Evolutionary conservation across 805 yeast genomes (phyloP), one percentile per base, ranked within the genome.

Genomic region (Pichia exigua): DNA sequence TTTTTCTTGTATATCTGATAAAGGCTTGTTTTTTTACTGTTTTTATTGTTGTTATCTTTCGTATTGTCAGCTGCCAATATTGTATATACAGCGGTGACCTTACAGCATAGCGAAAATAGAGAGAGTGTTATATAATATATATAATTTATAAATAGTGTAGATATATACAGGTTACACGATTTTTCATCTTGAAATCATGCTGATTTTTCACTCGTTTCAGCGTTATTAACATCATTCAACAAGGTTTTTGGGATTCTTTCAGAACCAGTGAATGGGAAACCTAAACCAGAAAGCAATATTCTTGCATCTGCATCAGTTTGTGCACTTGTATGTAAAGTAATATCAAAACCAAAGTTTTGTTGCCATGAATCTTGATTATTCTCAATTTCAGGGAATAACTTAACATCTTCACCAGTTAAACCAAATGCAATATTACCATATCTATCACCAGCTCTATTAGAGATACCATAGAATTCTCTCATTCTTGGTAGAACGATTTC

Each of bases 401-500:
- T 81, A 48, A 87, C 80, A 61, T 87, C 89, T 49, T 85, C 87
- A 2, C 87, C 81, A 42, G 78, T 79, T 59, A 94, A 69, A 44
- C 97, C 97, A 64, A 94, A 83, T 11, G 94, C 77, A 53, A 95
- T 78, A 66, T 88, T 87, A 53, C 99, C 99, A 61, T 75, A 78
- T 49, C 77, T 75, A 67, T 91, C 97, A 54, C 98, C 99, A 4
- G 90, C 73, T 44, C 77, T 74, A 68, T 81, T 81, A 32, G 81
- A 77, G 48, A 94, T 74, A 47, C 97, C 97, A 57, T 74, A 73
- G 69, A 87, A 94, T 47, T 89, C 88, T 77, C 95, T 84, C 52
- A 91, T 81, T 68, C 96, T 81, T 45, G 99, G 99, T 60, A 94
- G 76, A 20, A 94, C 98, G 56, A 95, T 72, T 70, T 94, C 99